Evolutionary conservation across 495 filamentous ascomycete genomes (phyloP).

Genomic region (Lophiostoma macrostomum): DNA sequence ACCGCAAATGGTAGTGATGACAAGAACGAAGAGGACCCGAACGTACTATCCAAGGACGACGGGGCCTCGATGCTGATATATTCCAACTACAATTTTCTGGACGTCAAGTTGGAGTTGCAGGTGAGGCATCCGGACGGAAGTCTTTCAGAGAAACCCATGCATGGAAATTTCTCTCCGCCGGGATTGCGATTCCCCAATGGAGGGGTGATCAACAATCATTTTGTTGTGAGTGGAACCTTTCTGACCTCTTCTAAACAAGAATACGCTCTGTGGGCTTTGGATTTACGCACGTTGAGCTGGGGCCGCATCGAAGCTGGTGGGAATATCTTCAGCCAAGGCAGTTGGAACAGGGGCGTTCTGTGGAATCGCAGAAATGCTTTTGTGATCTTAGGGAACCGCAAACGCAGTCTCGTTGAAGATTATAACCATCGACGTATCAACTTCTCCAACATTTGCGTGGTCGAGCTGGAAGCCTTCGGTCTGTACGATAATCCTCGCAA

Average conservation of each 20-base stretch:
- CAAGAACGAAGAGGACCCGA: conserved; percentile 21
- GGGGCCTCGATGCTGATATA: conserved; percentile 92
- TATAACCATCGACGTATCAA: conserved; percentile 98
- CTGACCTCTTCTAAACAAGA: conserved; percentile 97
- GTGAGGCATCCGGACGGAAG: conserved; percentile 80
- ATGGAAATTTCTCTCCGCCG: conserved; percentile 78
- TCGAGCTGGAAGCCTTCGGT: conserved; percentile 94
- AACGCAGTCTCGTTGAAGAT: conserved; percentile 91
- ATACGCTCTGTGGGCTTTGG: conserved; percentile 94
- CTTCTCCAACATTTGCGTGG: conserved; percentile 92
- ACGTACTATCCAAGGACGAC: conserved; percentile 45
- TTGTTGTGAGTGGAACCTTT: conserved; percentile 95
- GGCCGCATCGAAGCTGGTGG: conserved; percentile 94
- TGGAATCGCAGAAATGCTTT: conserved; percentile 93
- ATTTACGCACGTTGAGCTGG: conserved; percentile 84
- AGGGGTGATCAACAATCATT: conserved; percentile 88
- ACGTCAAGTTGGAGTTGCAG: conserved; percentile 93
- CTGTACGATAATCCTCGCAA: conserved; percentile 90
- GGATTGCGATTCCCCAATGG: conserved; percentile 94
- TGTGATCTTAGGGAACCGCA: conserved; percentile 90
- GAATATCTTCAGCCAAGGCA: conserved; percentile 88
- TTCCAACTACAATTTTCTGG: conserved; percentile 97
- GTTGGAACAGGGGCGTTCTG: conserved; percentile 91
- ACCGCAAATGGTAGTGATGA: conserved; percentile 42
- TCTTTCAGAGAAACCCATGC: conserved; percentile 84